Conservation (phyloP, 2,329 filamentous ascomycete species). For the Ophiostoma ulmi region DNA sequence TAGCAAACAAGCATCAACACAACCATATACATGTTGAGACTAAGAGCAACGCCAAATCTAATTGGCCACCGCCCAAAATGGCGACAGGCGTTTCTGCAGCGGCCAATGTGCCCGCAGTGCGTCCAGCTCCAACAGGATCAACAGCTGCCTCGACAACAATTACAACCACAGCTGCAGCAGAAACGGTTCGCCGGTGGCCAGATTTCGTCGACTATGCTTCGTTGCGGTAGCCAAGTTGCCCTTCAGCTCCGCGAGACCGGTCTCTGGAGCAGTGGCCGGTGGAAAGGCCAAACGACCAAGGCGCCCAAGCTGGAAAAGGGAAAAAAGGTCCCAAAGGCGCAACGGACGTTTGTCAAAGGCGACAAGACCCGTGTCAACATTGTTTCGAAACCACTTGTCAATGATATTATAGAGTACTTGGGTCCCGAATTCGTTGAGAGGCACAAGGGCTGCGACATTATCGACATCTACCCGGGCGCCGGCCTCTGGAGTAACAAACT, state of each 20-base stretch:
- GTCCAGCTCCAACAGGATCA: not conserved
- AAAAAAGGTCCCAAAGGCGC: not conserved
- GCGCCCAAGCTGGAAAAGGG: slow-evolving; percentile 8
- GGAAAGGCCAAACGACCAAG: not conserved
- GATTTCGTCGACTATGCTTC: not conserved
- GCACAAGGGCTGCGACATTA: slow-evolving; percentile 72
- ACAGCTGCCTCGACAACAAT: not conserved
- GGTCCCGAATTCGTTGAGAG: slow-evolving; percentile 57
- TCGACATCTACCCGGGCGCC: slow-evolving; percentile 78
- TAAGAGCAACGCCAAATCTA: not conserved
- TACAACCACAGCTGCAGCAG: not conserved
- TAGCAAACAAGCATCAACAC: not conserved
- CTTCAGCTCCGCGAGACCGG: slow-evolving; percentile 26
- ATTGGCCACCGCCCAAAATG: not conserved
- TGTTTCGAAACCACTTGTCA: slow-evolving; percentile 47
- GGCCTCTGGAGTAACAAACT: slow-evolving; percentile 75
- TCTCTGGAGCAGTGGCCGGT: slow-evolving; percentile 27
- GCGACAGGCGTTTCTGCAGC: not conserved
- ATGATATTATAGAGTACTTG: slow-evolving; percentile 67
- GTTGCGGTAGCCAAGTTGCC: slow-evolving; percentile 25
- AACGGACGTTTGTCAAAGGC: slow-evolving; percentile 25
- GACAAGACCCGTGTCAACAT: slow-evolving; percentile 49
- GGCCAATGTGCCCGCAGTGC: not conserved
- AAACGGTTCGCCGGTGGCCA: not conserved
- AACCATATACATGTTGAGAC: not conserved